Base-by-base conservation (phyloP, 2,329 filamentous ascomycete species). In the Colletotrichum lentis region DNA sequence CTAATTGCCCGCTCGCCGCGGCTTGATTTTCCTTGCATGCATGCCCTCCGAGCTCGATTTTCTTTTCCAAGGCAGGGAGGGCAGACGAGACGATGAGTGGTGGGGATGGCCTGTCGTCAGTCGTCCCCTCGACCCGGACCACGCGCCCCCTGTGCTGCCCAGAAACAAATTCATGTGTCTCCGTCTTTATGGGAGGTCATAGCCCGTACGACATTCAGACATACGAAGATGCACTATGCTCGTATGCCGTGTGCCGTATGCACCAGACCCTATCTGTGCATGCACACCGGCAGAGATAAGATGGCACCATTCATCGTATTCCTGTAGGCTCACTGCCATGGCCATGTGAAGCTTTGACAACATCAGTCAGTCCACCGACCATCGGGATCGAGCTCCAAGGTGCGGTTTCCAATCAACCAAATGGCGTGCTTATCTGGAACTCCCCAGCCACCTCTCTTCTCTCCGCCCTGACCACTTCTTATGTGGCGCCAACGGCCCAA, bases 371-470 rank as follows among this genome's bases (percentile, higher is more conserved):
- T 31, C 41, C 39, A 31, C 39, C 24, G 24, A 44, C 16, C 14
- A 31, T 24, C 47, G 47, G 16, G 39, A 57, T 20, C 39, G 20
- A 35, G 7, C 39, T 35, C n/a, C 5, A 18, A 43, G 54, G 31
- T 16, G 27, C 54, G 22, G 16, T 43, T 35, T 27, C 22, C 54
- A 44, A 44, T 6, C 31, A n/a, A 18, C 18, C 27, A 12, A 20
- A 22, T 24, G 24, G 44, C 37, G 43, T n/a, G 24, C 41, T 57
- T 41, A 57, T 24, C 41, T 35, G 31, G 5, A n/a, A 31, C 27
- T 44, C 41, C 24, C 39, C 54, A 57, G 54, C 54, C 54, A 57
- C 39, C 22, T 46, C 54, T 57, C 35, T 27, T 44, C 39, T 12
- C 37, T 31, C n/a, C 22, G 22, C 3, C 20, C 41, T 31, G 6